These are phyloP conservation scores for Neotropicomus parvogracilis DNA, from an alignment of 1,284 basidiomycete species.

Conservation along the genomic window DNA sequence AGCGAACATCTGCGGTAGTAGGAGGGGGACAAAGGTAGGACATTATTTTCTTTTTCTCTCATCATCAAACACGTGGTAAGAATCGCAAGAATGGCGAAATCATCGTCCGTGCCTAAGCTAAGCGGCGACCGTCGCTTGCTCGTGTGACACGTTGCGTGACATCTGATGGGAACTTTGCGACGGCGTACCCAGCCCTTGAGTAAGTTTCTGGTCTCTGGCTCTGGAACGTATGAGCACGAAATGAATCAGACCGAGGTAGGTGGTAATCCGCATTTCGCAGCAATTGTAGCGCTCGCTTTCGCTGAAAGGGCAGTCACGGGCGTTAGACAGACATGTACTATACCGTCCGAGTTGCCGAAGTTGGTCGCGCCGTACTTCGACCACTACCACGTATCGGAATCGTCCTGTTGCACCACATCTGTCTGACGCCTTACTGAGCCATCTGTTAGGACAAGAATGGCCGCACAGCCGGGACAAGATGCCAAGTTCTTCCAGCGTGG, in stretches of 20 bases:
- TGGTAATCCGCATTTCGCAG: no score
- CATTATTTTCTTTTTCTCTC: background rate
- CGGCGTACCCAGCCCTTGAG: no score
- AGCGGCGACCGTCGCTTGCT: no score
- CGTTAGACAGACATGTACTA: no score
- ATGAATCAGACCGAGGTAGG: no score
- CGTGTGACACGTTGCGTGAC: conserved; percentile 8
- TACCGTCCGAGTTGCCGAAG: no score
- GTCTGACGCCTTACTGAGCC: background rate
- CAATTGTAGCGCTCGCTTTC: no score
- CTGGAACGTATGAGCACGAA: no score
- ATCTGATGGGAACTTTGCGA: no score
- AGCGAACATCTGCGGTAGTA: conserved; percentile 16
- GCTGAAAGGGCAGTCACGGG: no score
- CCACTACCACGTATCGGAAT: background rate
- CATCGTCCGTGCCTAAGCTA: conserved; percentile 4
- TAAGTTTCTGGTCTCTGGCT: no score
- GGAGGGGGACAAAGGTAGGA: background rate
- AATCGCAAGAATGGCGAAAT: conserved; percentile 22
- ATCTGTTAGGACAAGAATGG: conserved; percentile 39
- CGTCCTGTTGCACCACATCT: background rate
- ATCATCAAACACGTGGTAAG: conserved; percentile 7
- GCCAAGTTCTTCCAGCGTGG: conserved; percentile 88
- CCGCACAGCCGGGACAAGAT: conserved; percentile 69
- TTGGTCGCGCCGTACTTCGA: no score